phyloP scores from a whole-genome alignment of 352 stramenopile genomes.

The Pilasporangium apinafurcum region DNA sequence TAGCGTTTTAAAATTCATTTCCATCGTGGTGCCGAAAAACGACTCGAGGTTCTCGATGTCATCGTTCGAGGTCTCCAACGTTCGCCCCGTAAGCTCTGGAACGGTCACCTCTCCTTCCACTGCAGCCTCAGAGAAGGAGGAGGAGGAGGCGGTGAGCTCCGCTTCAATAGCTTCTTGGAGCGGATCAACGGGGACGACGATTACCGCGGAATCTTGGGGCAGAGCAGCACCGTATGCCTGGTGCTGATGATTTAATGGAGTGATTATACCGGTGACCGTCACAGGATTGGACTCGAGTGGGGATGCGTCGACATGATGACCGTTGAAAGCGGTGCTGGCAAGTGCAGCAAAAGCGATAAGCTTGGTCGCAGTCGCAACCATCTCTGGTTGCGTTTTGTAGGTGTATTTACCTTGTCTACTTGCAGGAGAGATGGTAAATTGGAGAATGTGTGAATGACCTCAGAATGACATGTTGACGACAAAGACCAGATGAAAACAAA shows the following conservation, averaged over 20 bases:
- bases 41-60: constrained; percentile 27
- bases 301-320: constrained; percentile 15
- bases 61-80: constrained; percentile 16
- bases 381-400: too few relatives aligned
- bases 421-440: too few relatives aligned
- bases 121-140: too few relatives aligned
- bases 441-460: too few relatives aligned
- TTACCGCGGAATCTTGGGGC: constrained; percentile 9
- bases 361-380: constrained; percentile 1
- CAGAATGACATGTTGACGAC: too few relatives aligned
- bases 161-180: constrained; percentile 1
- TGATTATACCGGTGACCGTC: constrained; percentile 12
- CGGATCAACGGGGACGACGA: constrained; percentile 11
- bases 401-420: too few relatives aligned
- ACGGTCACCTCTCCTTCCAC: background rate
- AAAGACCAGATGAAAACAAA: too few relatives aligned
- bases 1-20: constrained; percentile 16
- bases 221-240: constrained; percentile 16
- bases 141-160: too few relatives aligned
- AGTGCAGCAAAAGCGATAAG: constrained; percentile 1
- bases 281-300: constrained; percentile 19
- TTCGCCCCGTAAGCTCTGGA: constrained; percentile 2
- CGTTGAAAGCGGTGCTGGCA: constrained; percentile 1
- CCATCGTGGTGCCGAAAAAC: constrained; percentile 23
- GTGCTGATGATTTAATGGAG: constrained; percentile 16